phyloP scores from a whole-genome alignment of 345 rosid species.

The Citrus australasica region DNA sequence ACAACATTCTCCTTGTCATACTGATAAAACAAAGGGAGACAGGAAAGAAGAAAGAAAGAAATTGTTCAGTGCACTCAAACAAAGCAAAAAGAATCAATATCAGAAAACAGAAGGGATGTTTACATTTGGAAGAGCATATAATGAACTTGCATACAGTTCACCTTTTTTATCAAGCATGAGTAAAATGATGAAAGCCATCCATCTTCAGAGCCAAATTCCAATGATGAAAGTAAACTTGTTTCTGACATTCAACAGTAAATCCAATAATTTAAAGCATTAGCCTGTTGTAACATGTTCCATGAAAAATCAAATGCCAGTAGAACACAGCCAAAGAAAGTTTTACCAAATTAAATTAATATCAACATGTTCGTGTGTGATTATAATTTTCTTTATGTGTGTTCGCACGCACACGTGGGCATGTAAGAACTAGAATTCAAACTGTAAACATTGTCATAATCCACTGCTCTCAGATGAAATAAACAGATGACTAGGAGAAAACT shows the following conservation, averaged over 20 bases:
- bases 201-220: conserved; percentile 86
- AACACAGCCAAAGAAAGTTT: not conserved
- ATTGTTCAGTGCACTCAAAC: conserved; percentile 17
- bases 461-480: not conserved
- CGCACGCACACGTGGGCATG: accelerated
- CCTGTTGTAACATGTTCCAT: not conserved
- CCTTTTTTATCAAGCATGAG: conserved; percentile 93
- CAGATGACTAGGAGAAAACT: not conserved
- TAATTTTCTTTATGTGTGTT: not conserved
- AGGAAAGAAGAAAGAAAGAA: conserved; percentile 9
- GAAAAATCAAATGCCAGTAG: not conserved
- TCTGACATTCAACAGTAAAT: conserved; percentile 39
- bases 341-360: not conserved
- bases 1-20: conserved; percentile 74
- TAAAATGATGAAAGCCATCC: conserved; percentile 94
- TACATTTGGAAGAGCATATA: not conserved
- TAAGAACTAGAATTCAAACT: not conserved
- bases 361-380: not conserved
- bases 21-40: conserved; percentile 29
- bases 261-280: not conserved
- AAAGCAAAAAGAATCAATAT: not conserved
- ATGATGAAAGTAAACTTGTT: conserved; percentile 64
- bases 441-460: not conserved
- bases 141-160: conserved; percentile 11
- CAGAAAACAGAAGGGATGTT: conserved; percentile 6